A percentile compares a stretch with the other conserved stretches of the same genome.
Evolutionary conservation across 257 asterid species (phyloP).

Genomic region (Solanum tarijense): DNA sequence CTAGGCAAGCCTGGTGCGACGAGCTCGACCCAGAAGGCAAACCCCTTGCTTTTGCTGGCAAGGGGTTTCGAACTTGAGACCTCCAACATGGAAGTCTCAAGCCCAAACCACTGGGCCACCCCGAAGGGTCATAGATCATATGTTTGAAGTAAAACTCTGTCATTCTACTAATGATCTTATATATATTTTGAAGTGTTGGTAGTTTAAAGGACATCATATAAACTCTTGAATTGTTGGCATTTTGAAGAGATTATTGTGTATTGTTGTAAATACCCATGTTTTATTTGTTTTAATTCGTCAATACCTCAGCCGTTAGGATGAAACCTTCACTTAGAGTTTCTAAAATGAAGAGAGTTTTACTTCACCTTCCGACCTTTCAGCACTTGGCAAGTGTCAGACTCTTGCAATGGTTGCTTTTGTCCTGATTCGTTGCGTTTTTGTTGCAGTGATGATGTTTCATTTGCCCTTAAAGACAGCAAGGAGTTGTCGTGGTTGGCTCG

Average conservation of each 20-base stretch:
- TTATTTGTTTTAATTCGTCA: neutral
- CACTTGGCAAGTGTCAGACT: neutral
- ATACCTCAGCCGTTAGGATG: neutral
- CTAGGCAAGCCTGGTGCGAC: too few species aligned
- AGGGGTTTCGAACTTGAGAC: too few species aligned
- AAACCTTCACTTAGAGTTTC: neutral
- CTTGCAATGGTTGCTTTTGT: neutral
- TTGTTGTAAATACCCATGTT: neutral
- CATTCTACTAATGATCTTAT: neutral
- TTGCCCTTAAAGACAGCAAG: slow-evolving; percentile 82
- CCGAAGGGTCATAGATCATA: neutral
- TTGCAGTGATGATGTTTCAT: slow-evolving; percentile 85
- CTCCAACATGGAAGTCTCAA: too few species aligned
- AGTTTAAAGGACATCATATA: neutral
- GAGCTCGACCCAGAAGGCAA: too few species aligned
- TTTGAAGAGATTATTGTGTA: neutral
- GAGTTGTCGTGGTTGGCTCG: slow-evolving; percentile 86
- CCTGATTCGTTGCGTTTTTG: neutral
- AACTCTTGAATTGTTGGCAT: neutral
- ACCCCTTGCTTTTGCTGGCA: too few species aligned
- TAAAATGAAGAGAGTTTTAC: neutral
- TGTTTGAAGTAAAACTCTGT: neutral
- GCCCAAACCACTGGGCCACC: too few species aligned
- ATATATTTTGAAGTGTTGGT: neutral
- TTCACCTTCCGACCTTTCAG: neutral